Percentiles rank a stretch among this genome's conserved stretches.
Evolutionary conservation across 768 basidiomycete species (phyloP).

Genomic region (Pleurotus platypus): DNA sequence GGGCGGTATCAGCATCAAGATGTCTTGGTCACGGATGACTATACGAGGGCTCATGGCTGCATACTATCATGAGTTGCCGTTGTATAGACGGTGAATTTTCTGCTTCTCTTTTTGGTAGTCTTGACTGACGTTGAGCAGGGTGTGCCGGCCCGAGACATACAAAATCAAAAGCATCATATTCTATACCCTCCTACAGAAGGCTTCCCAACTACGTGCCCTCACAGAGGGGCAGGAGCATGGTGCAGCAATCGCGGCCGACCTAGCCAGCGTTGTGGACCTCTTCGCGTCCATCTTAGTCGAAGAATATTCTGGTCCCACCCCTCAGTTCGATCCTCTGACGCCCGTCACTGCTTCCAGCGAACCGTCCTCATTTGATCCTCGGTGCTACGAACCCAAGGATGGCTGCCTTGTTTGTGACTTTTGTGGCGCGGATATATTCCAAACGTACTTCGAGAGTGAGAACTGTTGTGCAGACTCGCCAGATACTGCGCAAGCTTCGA

Average conservation of each 20-base stretch:
- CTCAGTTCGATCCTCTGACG: not conserved
- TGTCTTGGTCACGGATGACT: constrained; percentile 87
- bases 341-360: not conserved
- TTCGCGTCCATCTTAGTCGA: constrained; percentile 51
- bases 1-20: constrained; percentile 80
- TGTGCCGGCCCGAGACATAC: constrained; percentile 79
- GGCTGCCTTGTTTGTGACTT: constrained; percentile 62
- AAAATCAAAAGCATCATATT: constrained; percentile 67
- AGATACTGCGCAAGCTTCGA: not conserved
- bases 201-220: not conserved
- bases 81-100: constrained; percentile 65
- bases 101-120: not conserved
- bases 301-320: constrained; percentile 30
- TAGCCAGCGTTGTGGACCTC: constrained; percentile 37
- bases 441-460: constrained; percentile 73
- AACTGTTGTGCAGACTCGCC: constrained; percentile 29
- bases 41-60: constrained; percentile 55
- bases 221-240: not conserved
- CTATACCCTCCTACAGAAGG: constrained; percentile 40
- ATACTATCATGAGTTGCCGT: constrained; percentile 68
- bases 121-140: constrained; percentile 35
- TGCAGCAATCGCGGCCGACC: constrained; percentile 14
- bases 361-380: not conserved
- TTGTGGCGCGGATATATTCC: constrained; percentile 79
- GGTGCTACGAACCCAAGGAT: constrained; percentile 15